Base-by-base conservation (phyloP, 2,329 filamentous ascomycete genomes). In the Neurospora sp. region DNA sequence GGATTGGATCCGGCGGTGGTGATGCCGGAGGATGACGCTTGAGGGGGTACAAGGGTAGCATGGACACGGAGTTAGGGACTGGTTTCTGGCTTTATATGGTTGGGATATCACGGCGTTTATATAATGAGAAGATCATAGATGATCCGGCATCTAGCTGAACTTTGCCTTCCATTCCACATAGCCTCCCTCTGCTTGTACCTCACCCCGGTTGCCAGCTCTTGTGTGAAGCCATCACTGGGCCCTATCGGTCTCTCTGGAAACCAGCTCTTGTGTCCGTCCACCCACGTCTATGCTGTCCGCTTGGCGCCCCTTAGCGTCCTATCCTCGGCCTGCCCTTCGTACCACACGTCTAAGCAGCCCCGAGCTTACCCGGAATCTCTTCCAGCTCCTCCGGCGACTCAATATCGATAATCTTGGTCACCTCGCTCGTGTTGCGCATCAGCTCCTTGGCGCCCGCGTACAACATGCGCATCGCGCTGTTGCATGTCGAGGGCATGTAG, bases 391-490 rank as follows among this genome's bases (percentile, higher is more conserved):
- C 93, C 3, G 87, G 86, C 23, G 87, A 89, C 75, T 92, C 88
- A 67, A 98, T 88, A 80, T 98, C 95, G 72, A 99, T 87, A 36
- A 98, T 90, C 74, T 88, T 88, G 69, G 91, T 90, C n/a, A 93
- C 94, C 82, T 97, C 93, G 71, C 92, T 92, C 69, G 92, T 96
- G 78, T 92, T 97, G 73, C 94, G 89, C 91, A 98, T 93, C 79
- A 98, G 82, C 82, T 99, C 96, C 81, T 97, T 97, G 62, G 96
- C 96, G 46, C 94, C 92, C 38, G 96, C 96, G 79, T 98, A 99
- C 78, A 96, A 83, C 96, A 98, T 98, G 75, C 92, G 89, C 77
- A 91, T 84, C 77, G 94, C 92, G 74, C 86, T 88, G 79, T 97
- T 97, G 82, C 92, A 96, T 67, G 95, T 97, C 68, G 90, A 91